A percentile compares a stretch with the other conserved stretches of the same genome.
phyloP scores from a whole-genome alignment of 2,329 filamentous ascomycete species.

The Dryadomyces quercivorus region DNA sequence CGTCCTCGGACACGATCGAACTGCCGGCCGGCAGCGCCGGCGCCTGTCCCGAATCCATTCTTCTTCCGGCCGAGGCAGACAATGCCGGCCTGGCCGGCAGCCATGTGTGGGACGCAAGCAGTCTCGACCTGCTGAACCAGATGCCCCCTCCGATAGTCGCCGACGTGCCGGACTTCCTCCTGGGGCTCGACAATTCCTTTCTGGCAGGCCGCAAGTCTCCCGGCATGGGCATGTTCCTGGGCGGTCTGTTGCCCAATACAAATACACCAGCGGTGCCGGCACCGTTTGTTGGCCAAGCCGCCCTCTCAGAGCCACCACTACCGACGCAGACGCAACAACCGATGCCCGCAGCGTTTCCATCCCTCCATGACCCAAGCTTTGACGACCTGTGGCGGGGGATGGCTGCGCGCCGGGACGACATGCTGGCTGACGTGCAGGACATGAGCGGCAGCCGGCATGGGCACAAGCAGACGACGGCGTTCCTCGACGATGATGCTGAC shows the following conservation, averaged over 20 bases:
- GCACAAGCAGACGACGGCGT: not conserved
- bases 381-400: slow-evolving; percentile 1
- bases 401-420: not conserved
- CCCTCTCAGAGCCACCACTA: too few species aligned
- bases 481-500: not conserved
- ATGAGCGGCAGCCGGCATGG: not conserved
- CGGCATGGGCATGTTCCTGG: not conserved
- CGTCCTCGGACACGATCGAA: not conserved
- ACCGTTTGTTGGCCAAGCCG: not conserved
- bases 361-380: not conserved
- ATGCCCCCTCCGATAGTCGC: not conserved
- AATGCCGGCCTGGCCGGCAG: not conserved
- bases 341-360: not conserved
- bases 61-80: too few species aligned
- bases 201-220: not conserved
- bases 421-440: not conserved
- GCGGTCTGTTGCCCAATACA: not conserved
- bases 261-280: not conserved
- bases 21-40: not conserved
- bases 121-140: slow-evolving; percentile 7
- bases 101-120: not conserved
- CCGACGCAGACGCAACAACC: not conserved
- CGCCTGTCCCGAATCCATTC: not conserved
- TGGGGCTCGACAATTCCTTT: slow-evolving; percentile 16
- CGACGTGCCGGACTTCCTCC: slow-evolving; percentile 9